Conservation (phyloP, 129 eudicot genomes). For the Chrysanthemum lavandulifolium region DNA sequence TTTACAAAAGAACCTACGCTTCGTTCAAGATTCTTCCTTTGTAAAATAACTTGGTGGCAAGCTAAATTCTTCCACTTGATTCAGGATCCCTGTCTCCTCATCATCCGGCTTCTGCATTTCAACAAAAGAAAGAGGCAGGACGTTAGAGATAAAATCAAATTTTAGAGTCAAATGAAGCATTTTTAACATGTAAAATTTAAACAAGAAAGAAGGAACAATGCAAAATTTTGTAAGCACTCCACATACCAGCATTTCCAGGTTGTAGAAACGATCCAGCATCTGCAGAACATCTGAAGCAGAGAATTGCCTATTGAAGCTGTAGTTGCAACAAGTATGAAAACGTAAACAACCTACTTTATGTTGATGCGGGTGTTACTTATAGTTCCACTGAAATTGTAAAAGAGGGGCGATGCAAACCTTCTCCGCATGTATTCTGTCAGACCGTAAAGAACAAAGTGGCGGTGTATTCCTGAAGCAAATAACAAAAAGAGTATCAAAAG, state of each 20-base stretch:
- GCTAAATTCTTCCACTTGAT: conserved; percentile 78
- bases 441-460: conserved; percentile 94
- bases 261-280: conserved; percentile 85
- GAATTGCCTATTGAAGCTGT: conserved; percentile 70
- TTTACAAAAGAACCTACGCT: conserved; percentile 16
- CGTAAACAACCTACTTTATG: conserved; percentile 8
- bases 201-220: neutral
- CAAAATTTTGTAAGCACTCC: neutral
- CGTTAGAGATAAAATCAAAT: neutral
- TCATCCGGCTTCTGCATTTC: conserved; percentile 64
- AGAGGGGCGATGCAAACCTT: conserved; percentile 45
- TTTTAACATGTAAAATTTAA: neutral
- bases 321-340: conserved; percentile 12
- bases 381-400: neutral
- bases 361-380: neutral
- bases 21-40: conserved; percentile 66
- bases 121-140: neutral
- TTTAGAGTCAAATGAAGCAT: neutral
- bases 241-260: conserved; percentile 93
- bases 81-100: conserved; percentile 68
- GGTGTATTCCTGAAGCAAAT: conserved; percentile 65
- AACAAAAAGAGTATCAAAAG: neutral
- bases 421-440: conserved; percentile 72
- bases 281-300: conserved; percentile 80
- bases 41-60: conserved; percentile 76